Base-by-base conservation (phyloP, 73 alveolate genomes). In the Blepharisma stoltei region DNA sequence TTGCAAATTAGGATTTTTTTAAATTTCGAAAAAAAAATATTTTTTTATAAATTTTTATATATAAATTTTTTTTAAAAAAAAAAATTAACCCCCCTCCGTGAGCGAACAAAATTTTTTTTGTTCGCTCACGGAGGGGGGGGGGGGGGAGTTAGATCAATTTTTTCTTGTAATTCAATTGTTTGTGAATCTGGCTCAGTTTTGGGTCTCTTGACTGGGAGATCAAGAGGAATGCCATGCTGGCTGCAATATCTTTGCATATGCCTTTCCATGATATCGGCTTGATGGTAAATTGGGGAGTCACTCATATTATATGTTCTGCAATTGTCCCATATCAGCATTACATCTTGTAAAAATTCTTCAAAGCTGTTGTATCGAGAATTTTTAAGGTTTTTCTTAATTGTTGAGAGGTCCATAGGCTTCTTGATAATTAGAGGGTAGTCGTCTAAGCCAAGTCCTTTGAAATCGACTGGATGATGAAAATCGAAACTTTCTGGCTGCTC, bases 391-490 rank as follows among this genome's bases (percentile, higher is more conserved):
- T 86, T 53, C 4, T 45, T 54, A 8, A 85, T 73, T 11, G 93
- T 86, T 6, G 92, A 55, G 45, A 86, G 68, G 67, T 86, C 93
- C 93, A 86, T 86, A 25, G 93, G 93, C 68, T 84, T 86, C 60
- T 86, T 83, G 49, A 86, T 67, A 6, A 86, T 80, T 6, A 55
- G 49, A 18, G 92, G 88, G 70, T 86, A 86, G 55, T 86, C 93
- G 43, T 45, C 81, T 21, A 86, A 67, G 21, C 90, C 90, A 18
- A 86, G 65, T 7, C 80, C 83, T 86, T 54, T 87, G 86, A 60
- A 89, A 82, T 89, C 89, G n/a, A 89, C 91, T n/a, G 99, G 99
- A 52, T 85, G 90, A 41, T 83, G 76, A 89, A 94, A 94, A 55
- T 91, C 96, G 55, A 71, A 78, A 4, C 98, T 78, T 53, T 94